Evolutionary conservation across 768 basidiomycete genomes (phyloP).

Genomic region (Aureoboletus auriporus): DNA sequence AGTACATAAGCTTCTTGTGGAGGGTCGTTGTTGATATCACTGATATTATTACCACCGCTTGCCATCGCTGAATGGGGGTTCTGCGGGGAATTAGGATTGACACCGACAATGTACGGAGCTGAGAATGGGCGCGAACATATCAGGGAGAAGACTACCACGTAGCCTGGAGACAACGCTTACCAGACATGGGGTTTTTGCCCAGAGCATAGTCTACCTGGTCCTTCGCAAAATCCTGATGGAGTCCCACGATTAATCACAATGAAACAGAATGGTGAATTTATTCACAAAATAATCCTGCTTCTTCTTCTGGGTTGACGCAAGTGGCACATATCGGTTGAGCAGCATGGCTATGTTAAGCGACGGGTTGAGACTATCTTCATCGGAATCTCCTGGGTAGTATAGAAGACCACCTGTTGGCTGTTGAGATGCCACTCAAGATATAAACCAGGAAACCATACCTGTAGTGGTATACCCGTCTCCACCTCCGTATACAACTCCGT

Average conservation of each 20-base stretch:
- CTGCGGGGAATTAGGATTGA: slow-evolving; percentile 83
- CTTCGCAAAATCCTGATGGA: slow-evolving; percentile 61
- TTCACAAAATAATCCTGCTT: slow-evolving; percentile 57
- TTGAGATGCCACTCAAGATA: background rate
- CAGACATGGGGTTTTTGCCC: slow-evolving; percentile 87
- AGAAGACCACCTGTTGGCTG: slow-evolving; percentile 63
- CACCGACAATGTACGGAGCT: slow-evolving; percentile 71
- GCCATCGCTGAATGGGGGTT: slow-evolving; percentile 92
- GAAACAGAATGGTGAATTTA: background rate
- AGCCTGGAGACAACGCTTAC: slow-evolving; percentile 35
- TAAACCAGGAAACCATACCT: slow-evolving; percentile 38
- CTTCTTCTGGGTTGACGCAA: slow-evolving; percentile 61
- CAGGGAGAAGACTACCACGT: background rate
- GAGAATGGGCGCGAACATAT: background rate
- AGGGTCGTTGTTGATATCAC: slow-evolving; percentile 68
- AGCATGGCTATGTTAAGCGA: slow-evolving; percentile 87
- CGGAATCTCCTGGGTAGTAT: slow-evolving; percentile 81
- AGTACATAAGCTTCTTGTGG: slow-evolving; percentile 68
- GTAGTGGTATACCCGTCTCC: slow-evolving; percentile 55
- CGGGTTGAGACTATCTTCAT: slow-evolving; percentile 76
- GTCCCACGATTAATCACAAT: slow-evolving; percentile 1
- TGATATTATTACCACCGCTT: slow-evolving; percentile 73
- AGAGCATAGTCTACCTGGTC: slow-evolving; percentile 77
- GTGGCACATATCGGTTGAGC: slow-evolving; percentile 67
- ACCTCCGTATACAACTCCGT: slow-evolving; percentile 57